Base-by-base conservation (phyloP, 2,329 filamentous ascomycete species). In the Tolypocladium inflatum region DNA sequence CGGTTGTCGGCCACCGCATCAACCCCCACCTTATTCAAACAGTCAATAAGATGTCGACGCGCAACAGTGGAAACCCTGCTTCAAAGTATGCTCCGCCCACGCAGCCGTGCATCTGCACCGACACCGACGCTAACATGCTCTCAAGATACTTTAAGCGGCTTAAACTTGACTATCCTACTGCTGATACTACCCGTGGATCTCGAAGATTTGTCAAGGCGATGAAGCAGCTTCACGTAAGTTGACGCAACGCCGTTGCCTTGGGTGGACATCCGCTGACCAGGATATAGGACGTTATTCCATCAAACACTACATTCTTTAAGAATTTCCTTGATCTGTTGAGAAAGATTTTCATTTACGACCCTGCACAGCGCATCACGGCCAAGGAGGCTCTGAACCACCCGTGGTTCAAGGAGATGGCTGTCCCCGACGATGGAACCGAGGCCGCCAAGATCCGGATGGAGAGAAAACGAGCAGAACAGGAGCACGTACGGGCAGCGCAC, bases 141-240 rank as follows among this genome's bases (percentile, higher is more conserved):
- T 26, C 33, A 45, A 88, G 85, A 64, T 88, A 85, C 64, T 89
- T 89, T 70, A 88, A 87, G 68, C 77, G 85, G 26, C 73, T 80
- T 41, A 83, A 80, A 67, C 76, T 89, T 23, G 85, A 88, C 63
- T 89, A 88, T 62, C 86, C 86, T 3, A 80, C 79, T 2, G 63
- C 74, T 2, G 85, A 88, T 15, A 88, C 86, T 0, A 85, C 83
- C 0, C 76, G 85, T 58, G 84, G 85, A 4, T 88, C 85, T 1
- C 77, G 80, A 61, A 76, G 84, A 64, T 89, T 88, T 65, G 86
- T 89, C 15, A 85, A 85, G 69, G 85, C 84, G n/a, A 89, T 89
- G 86, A 88, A 88, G 70, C 78, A 78, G 57, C 73, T 89, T 35
- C 76, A 81, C 60, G 85, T 88, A 74, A 63, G 82, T 73, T 54